A percentile compares a stretch with the other conserved stretches of the same genome.
phyloP scores from a whole-genome alignment of 2,329 filamentous ascomycete species.

The Davidsoniella virescens region DNA sequence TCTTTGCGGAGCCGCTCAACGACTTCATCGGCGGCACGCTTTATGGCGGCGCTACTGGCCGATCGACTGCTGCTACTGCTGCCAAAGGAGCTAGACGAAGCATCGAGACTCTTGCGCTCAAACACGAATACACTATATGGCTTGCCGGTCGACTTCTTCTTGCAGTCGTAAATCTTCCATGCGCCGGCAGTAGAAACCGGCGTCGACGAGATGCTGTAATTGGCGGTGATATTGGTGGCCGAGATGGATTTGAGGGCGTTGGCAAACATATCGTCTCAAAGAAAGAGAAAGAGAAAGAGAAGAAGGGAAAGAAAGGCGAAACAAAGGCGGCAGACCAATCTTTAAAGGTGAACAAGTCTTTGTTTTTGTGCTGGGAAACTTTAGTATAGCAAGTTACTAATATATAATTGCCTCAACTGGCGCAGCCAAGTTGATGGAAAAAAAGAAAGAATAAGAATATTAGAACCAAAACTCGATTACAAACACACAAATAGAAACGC shows the following conservation, averaged over 20 bases:
- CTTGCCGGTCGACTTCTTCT: slow-evolving; percentile 88
- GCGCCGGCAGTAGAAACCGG: slow-evolving; percentile 71
- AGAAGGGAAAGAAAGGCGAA: not conserved
- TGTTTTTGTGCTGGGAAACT: not conserved
- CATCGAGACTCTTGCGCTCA: slow-evolving; percentile 72
- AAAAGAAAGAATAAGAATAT: not conserved
- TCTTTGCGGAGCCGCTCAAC: slow-evolving; percentile 84
- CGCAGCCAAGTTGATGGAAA: slow-evolving; percentile 3
- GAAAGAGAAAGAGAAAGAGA: not conserved
- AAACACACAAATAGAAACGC: too few species aligned
- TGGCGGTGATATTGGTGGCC: slow-evolving; percentile 75
- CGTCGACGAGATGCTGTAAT: slow-evolving; percentile 68
- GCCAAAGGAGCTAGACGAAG: slow-evolving; percentile 25
- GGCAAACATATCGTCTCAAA: slow-evolving; percentile 57
- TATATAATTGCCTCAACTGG: slow-evolving; percentile 1
- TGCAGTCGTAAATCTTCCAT: slow-evolving; percentile 96
- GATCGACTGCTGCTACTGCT: slow-evolving; percentile 25
- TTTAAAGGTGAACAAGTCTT: not conserved
- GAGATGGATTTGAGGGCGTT: slow-evolving; percentile 86
- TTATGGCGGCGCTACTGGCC: slow-evolving; percentile 47
- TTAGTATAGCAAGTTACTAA: not conserved
- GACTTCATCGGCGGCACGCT: slow-evolving; percentile 74
- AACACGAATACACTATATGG: slow-evolving; percentile 86
- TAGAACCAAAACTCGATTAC: not conserved
- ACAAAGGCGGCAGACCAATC: not conserved